Base-by-base conservation (phyloP, 345 rosid species). In the Schrenkiella parvula region DNA sequence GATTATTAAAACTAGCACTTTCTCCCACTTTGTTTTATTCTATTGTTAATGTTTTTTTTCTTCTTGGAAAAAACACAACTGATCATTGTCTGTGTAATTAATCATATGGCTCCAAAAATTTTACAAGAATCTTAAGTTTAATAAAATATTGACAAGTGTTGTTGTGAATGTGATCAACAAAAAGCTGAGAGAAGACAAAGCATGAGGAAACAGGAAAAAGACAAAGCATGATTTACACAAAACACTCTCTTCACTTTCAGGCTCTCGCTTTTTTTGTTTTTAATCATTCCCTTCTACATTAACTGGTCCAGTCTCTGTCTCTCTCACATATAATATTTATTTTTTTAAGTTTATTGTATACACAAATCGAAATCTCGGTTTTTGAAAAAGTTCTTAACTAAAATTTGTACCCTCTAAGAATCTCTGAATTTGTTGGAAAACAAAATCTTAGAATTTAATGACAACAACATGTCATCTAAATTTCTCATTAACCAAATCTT, bases 131-230 rank as follows among this genome's bases (percentile, higher is more conserved):
- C 44, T 35, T 63, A 3, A 17, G 19, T 28, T 23, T 14, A 19
- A 17, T 60, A 34, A 53, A 44, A 23, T 51, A 44, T 19, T 22
- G 22, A 42, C 5, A 38, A 70, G 66, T 2, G 18, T 54, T 55
- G 63, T 55, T 46, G 71, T 55, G 75, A 76, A 62, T 76, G 76
- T 70, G 71, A 70, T 69, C 39, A 76, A 64, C 60, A 76, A 76
- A 76, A 76, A 64, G 80, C 75, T 63, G 80, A 47, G 48, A 70
- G 75, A 76, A 70, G 76, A 76, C 76, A 70, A 64, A 76, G 80
- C 75, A 70, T 76, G 76, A 70, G 75, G 67, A 76, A 70, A 76
- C 80, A 70, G 62, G 74, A 64, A 70, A 75, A 76, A 76, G 80
- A 76, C 80, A 76, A 76, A 76, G 80, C 80, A 76, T 76, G 80